These are phyloP conservation scores for Suhomyces xylopsoci DNA, from an alignment of 805 yeast species.

Conservation along the genomic window DNA sequence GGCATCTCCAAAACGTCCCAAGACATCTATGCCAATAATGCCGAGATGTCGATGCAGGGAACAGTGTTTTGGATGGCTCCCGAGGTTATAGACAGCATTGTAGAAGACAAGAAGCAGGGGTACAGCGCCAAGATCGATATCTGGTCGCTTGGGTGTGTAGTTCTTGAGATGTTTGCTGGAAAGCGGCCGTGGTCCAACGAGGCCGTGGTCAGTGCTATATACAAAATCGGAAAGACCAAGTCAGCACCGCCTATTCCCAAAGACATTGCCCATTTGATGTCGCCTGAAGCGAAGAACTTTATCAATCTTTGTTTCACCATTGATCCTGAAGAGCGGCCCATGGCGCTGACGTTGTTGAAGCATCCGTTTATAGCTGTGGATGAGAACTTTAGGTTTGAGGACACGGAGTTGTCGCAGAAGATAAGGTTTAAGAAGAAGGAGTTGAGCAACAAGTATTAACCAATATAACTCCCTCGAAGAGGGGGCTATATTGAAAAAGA, in stretches of 20 bases:
- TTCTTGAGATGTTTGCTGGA: conserved; percentile 96
- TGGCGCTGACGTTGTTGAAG: conserved; percentile 62
- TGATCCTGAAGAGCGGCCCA: conserved; percentile 85
- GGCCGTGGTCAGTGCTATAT: conserved; percentile 93
- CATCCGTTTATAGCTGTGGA: conserved; percentile 51
- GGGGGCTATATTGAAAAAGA: too few relatives aligned
- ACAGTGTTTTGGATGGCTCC: conserved; percentile 99
- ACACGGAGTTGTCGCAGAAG: conserved; percentile 54
- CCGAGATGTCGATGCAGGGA: conserved; percentile 98
- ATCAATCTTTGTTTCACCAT: conserved; percentile 68
- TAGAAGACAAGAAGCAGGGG: conserved; percentile 74
- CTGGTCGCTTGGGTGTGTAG: conserved; percentile 98
- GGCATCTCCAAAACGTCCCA: conserved; percentile 80
- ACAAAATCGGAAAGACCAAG: conserved; percentile 79
- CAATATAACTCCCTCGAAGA: too few relatives aligned
- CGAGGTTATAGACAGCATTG: conserved; percentile 86
- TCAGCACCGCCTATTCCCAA: conserved; percentile 95
- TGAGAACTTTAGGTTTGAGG: conserved; percentile 45
- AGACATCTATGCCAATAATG: conserved; percentile 84
- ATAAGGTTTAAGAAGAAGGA: conserved; percentile 37
- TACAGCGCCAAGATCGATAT: conserved; percentile 97
- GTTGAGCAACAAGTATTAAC: neutral
- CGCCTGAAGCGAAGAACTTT: conserved; percentile 65
- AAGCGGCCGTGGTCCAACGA: conserved; percentile 96
- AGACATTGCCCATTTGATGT: conserved; percentile 67